Percentiles rank a stretch among this genome's conserved stretches.
phyloP scores from a whole-genome alignment of 306 rosid species.

The Fragaria ananassa region DNA sequence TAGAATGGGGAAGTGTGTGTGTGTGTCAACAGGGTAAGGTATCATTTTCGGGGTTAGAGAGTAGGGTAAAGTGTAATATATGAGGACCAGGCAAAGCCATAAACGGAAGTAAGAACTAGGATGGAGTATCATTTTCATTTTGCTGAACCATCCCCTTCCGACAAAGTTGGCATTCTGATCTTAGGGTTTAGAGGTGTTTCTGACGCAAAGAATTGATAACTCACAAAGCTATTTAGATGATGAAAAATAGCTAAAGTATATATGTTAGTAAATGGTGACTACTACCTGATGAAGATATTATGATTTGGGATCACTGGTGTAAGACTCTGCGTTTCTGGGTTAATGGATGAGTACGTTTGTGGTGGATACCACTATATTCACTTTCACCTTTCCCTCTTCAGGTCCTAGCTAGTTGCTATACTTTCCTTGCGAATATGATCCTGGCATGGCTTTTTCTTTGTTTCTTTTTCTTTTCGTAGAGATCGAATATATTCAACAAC shows the following conservation, averaged over 20 bases:
- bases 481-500: neutral
- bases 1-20: neutral
- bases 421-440: neutral
- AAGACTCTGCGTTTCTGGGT: neutral
- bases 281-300: neutral
- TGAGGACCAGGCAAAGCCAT: neutral
- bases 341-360: neutral
- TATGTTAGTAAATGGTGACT: no score
- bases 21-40: neutral
- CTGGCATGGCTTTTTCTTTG: neutral
- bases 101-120: neutral
- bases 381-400: neutral
- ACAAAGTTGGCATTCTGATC: neutral
- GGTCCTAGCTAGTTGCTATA: neutral
- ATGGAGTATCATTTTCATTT: neutral
- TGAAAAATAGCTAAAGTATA: neutral
- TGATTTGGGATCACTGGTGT: neutral
- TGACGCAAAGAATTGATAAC: neutral
- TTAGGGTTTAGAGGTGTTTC: neutral
- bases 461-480: neutral
- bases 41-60: neutral
- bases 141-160: neutral
- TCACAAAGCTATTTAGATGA: neutral
- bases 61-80: neutral
- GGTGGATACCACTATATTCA: neutral